Base-by-base conservation (phyloP, 805 yeast genomes). In the Yamadazyma scolyti region DNA sequence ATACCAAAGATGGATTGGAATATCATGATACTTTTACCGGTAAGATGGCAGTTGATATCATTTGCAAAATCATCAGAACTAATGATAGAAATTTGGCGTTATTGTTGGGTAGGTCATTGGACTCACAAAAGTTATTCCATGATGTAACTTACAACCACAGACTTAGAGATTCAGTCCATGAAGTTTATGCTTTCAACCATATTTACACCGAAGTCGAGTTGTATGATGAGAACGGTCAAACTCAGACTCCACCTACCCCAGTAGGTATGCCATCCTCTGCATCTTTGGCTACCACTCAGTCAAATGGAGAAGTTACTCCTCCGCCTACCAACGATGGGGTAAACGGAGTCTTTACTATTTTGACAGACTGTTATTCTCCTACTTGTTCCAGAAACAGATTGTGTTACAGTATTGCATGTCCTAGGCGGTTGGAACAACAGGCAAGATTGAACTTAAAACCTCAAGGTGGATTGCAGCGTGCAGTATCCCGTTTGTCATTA, bases 381-480 rank as follows among this genome's bases (percentile, higher is more conserved):
- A 93, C 98, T 0, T 93, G 98, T 60, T 80, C 96, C 4, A 68
- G 94, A 30, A 94, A 86, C 48, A 68, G 76, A 20, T 64, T 90
- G 23, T 93, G 98, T 59, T 93, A 93, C 58, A 84, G 95, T 25
- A 89, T 93, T 45, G 94, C 96, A 9, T 93, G 98, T 61, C 98
- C 98, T 10, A 74, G 96, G 44, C 73, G 97, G 40, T 65, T 93
- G 29, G 97, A 90, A 58, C 97, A 93, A 57, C 97, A 90, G 52
- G 95, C 96, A 4, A 71, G 97, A 37, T 71, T 86, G 30, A 88
- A 89, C 47, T 71, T 86, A 77, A 85, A 85, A 53, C 86, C 93
- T 2, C 82, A 83, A 47, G 93, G 95, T 25, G 94, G 90, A 1
- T 67, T 90, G 45, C 73, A 78, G 37, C 65, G 94, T 28, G 84